Conservation (phyloP, 441 rosid species). For the Rhodomyrtus psidioides region DNA sequence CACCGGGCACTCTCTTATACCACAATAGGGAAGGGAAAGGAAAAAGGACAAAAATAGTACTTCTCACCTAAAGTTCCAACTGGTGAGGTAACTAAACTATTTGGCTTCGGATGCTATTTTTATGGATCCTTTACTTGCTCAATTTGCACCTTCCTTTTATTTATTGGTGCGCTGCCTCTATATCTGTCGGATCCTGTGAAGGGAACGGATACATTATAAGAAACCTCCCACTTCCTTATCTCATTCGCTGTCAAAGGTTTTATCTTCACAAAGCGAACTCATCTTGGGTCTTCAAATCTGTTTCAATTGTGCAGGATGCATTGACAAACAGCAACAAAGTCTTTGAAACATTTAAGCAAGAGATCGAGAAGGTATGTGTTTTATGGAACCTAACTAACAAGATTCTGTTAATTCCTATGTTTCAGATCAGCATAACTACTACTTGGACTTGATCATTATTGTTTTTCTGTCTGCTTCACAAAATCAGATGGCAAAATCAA, state of each 20-base stretch:
- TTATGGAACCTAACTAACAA: not conserved
- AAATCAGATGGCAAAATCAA: constrained; percentile 73
- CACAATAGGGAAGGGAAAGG: not conserved
- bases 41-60: not conserved
- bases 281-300: not conserved
- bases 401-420: not conserved
- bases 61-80: not conserved
- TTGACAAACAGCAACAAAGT: constrained; percentile 85
- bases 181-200: not conserved
- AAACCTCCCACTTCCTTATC: not conserved
- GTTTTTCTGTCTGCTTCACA: not conserved
- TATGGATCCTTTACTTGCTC: not conserved
- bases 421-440: not conserved
- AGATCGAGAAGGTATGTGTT: constrained; percentile 68
- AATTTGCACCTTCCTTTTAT: not conserved
- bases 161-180: not conserved
- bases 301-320: constrained; percentile 58
- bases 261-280: not conserved
- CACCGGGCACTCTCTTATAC: not conserved
- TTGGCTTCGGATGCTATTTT: not conserved
- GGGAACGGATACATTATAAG: not conserved
- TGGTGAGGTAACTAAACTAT: not conserved
- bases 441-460: not conserved
- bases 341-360: constrained; percentile 88
- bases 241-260: not conserved